Base-by-base conservation (phyloP, 345 rosid genomes). In the Murraya paniculata region DNA sequence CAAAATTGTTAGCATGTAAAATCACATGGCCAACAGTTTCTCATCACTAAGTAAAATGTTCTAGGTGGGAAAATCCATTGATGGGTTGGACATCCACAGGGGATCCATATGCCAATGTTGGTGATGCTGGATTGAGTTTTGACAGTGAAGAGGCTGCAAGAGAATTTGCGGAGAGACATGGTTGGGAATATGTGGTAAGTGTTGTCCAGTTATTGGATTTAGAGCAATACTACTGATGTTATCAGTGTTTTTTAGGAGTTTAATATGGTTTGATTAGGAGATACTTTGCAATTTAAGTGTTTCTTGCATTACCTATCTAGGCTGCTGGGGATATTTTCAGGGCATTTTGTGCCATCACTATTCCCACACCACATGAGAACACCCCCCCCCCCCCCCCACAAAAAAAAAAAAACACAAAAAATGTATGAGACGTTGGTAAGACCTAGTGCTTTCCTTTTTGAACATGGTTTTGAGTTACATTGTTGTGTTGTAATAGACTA, bases 61-160 rank as follows among this genome's bases (percentile, higher is more conserved):
- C 64, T 75, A 96, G 98, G 90, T 96, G 99, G 98, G 99, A 94
- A 88, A 96, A 96, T 82, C 98, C 99, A 22, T 86, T 96, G 94
- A 96, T 96, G 98, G 98, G 98, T 28, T 96, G 99, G 99, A 94
- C 99, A 79, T 96, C 98, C n/a, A 96, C 99, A 8, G 99, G 99
- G 25, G 99, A 96, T n/a, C 98, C 99, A 27, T 96, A 96, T 86
- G 93, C 99, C 27, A 83, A 96, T 90, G 99, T 96, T 22, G 99
- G 99, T 53, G 99, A 96, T 84, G 77, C 98, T 30, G 97, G 82
- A 53, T 88, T 96, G 65, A 8, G 74, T 83, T 96, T 96, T 77
- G 97, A 91, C 67, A 89, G 93, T 6, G 91, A 90, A 83, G 97
- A 86, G 77, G 92, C 91, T 82, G 98, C 99, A 21, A 91, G 82